Evolutionary conservation across 2,329 filamentous ascomycete genomes (phyloP), one percentile per base, ranked within the genome.

Genomic region (Ceratocystis smalleyi): DNA sequence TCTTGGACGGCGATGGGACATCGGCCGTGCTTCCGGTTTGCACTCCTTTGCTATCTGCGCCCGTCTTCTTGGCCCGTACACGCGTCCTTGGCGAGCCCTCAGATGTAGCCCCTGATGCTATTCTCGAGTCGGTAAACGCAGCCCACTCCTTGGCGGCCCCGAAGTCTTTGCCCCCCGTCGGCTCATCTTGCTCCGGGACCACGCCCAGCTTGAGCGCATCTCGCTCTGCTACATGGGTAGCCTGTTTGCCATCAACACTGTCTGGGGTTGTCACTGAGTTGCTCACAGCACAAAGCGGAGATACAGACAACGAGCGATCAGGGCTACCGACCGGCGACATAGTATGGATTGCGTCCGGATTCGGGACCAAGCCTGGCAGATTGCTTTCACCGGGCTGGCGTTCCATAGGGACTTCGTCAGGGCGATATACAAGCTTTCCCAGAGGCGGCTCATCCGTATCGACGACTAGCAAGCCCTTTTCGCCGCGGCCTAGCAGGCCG

Each of bases 401-500:
- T 7, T 47, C 40, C 4, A 2, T 61, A 8, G 54, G 17, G 24
- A 35, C 17, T 27, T 66, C 62, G 5, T 66, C 62, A 8, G 65
- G 65, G 17, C 65, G 40, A 47, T 67, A 67, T 0, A 79, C 74
- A 0, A 83, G 68, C 62, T 78, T 81, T 0, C 77, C 78, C 8
- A 74, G 74, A 0, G 79, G 78, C 0, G 75, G 64, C 0, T 70
- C 67, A 0, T 74, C 74, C 0, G 86, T 85, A 72, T 91, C 85
- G 0, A 89, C 82, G 0, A 91, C 77, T 4, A 91, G 73, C 0
- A 90, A 74, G 1, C 82, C 82, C 69, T 88, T 84, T 64, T 87
- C 82, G 0, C 81, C 83, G n/a, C 88, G 84, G 0, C 87, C 87
- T 2, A 90, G 75, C 0, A 89, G 74, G 0, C 87, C 87, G 63